Percentiles rank a stretch among this genome's conserved stretches.
These are phyloP conservation scores for Boletus smithii DNA, from an alignment of 1,284 basidiomycete genomes.

Conservation along the genomic window DNA sequence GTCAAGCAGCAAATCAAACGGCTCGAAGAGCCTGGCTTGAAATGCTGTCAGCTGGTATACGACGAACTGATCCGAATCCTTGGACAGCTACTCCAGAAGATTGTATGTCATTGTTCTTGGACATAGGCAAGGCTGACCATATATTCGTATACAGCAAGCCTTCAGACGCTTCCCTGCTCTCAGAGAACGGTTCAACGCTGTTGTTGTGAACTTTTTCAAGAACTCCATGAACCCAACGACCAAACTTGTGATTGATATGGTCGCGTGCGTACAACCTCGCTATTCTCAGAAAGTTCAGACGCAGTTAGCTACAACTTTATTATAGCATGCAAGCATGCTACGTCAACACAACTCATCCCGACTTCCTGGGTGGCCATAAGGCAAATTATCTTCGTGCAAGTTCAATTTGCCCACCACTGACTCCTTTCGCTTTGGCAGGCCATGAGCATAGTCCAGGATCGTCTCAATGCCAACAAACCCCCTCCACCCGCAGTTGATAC, in stretches of 20 bases:
- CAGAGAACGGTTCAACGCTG: constrained; percentile 89
- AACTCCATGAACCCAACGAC: constrained; percentile 89
- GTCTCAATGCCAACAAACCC: constrained; percentile 77
- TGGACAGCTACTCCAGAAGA: constrained; percentile 83
- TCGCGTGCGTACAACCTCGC: constrained; percentile 53
- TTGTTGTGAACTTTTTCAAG: constrained; percentile 97
- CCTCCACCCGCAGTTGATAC: constrained; percentile 58
- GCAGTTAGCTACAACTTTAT: constrained; percentile 1
- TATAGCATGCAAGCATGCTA: constrained; percentile 93
- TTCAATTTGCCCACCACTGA: constrained; percentile 1
- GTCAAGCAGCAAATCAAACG: constrained; percentile 98
- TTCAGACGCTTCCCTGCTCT: constrained; percentile 95
- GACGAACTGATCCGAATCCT: constrained; percentile 97
- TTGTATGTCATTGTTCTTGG: constrained; percentile 53
- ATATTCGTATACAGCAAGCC: constrained; percentile 61
- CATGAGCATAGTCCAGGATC: constrained; percentile 86
- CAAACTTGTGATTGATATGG: constrained; percentile 92
- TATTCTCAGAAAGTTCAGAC: neutral
- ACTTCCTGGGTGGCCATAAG: constrained; percentile 95
- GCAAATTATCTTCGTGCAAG: constrained; percentile 31
- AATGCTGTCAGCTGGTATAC: constrained; percentile 93
- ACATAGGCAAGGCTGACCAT: constrained; percentile 3
- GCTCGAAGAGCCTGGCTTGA: constrained; percentile 88
- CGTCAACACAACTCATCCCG: constrained; percentile 98
- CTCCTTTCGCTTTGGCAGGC: constrained; percentile 47